Base-by-base conservation (phyloP, 352 stramenopile species). In the Globisporangium camurandrum region DNA sequence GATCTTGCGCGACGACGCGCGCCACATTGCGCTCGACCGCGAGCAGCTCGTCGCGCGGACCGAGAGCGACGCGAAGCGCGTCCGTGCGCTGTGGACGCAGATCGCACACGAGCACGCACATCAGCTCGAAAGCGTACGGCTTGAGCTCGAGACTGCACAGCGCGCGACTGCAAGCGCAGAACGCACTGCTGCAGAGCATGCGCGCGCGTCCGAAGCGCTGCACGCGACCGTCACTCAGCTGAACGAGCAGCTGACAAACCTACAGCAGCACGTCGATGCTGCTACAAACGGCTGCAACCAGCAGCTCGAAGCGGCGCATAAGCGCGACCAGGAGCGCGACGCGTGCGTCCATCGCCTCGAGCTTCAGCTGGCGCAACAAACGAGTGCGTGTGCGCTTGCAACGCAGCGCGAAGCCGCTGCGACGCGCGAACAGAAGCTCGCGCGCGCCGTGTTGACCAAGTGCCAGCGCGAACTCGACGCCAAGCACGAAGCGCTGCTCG, bases 71-170 rank as follows among this genome's bases (percentile, higher is more conserved):
- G 81, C 81, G 0, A 75, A 70, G 51, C 71, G 78, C 27, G 68
- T 93, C 44, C 64, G 78, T n/a, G 73, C 86, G 49, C 58, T 93
- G 19, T 90, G 78, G 76, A 71, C 84, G 42, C 75, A 90, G 61
- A 88, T 89, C 54, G 71, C 66, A 28, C 66, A 60, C 23, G 76
- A 90, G 57, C 78, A 93, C 51, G 64, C 81, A 46, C 66, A 63
- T 4, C 71, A 90, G 54, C 55, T 77, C 10, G 64, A 74, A 38
- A 51, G 56, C 5, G 49, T 85, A 10, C 60, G 62, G 10, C 51
- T 62, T 14, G 70, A 86, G 42, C 57, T 88, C 11, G 51, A 76
- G 2, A 64, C 60, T 20, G 51, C 58, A 9, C 55, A 62, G 8
- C 56, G 78, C 42, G 36, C 43, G 4, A 66, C 54, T 11, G 52